A percentile compares a stretch with the other conserved stretches of the same genome.
Conservation (phyloP, 176 grass and related monocot genomes). For the Pontederia paniculata region DNA sequence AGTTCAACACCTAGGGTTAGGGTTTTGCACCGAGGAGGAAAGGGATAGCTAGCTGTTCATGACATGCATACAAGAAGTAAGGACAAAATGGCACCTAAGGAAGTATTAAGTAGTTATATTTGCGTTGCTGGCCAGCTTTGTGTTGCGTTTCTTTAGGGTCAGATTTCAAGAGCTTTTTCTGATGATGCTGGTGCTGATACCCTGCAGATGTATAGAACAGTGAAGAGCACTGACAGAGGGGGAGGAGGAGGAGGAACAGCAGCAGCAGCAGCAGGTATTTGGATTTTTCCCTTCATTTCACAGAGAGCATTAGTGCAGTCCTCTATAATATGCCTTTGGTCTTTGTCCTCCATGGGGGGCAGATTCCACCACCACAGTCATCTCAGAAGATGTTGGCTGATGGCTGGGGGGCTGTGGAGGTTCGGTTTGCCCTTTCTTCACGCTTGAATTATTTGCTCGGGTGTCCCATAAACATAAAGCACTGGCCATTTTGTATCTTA, state of each 20-base stretch:
- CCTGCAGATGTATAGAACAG: conserved; percentile 99
- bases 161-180: not conserved
- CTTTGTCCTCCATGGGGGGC: not conserved
- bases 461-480: conserved; percentile 8
- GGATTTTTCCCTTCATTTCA: conserved; percentile 8
- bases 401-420: conserved; percentile 17
- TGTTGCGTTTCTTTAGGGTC: not conserved
- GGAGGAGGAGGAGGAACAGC: conserved; percentile 51
- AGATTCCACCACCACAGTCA: conserved; percentile 11
- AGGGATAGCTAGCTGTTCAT: conserved; percentile 1
- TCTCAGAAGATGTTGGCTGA: conserved; percentile 25
- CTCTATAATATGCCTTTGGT: not conserved
- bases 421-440: conserved; percentile 5
- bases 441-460: conserved; percentile 10
- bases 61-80: conserved; percentile 23
- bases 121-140: conserved; percentile 7
- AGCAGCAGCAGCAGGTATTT: conserved; percentile 21
- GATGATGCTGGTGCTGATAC: conserved; percentile 8
- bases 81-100: conserved; percentile 24
- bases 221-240: conserved; percentile 84
- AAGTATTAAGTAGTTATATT: conserved; percentile 5
- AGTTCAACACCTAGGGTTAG: conserved; percentile 6
- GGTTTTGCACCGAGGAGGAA: conserved; percentile 37
- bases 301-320: not conserved
- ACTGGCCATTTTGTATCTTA: conserved; percentile 1